Percentiles rank a stretch among this genome's conserved stretches.
These are phyloP conservation scores for Heterobasidion annosum DNA, from an alignment of 1,284 basidiomycete species.

Conservation along the genomic window DNA sequence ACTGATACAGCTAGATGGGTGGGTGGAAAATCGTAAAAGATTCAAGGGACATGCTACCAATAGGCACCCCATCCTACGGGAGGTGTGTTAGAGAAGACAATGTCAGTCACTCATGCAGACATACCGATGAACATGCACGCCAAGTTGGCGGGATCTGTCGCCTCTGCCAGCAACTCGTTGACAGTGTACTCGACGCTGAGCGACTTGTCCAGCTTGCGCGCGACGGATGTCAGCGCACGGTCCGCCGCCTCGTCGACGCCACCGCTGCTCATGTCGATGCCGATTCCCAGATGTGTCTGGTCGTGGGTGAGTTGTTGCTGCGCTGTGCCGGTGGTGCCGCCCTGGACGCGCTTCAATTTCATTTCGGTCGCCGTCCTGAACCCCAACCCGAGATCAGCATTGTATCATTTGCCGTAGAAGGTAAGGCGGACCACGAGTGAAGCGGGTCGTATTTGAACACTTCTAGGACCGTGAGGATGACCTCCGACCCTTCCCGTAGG, in stretches of 20 bases:
- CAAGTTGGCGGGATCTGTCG: slow-evolving; percentile 72
- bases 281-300: slow-evolving; percentile 28
- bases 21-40: not conserved
- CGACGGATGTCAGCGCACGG: slow-evolving; percentile 74
- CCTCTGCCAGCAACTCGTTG: slow-evolving; percentile 88
- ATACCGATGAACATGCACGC: slow-evolving; percentile 72
- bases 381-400: not conserved
- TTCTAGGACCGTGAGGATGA: slow-evolving; percentile 92
- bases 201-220: slow-evolving; percentile 74
- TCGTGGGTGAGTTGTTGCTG: slow-evolving; percentile 12
- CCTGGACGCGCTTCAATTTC: slow-evolving; percentile 57
- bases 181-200: slow-evolving; percentile 91
- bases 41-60: not conserved
- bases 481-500: slow-evolving; percentile 74
- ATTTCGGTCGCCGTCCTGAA: slow-evolving; percentile 66
- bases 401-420: not conserved
- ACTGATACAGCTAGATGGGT: not conserved
- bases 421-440: slow-evolving; percentile 68
- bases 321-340: slow-evolving; percentile 9
- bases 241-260: slow-evolving; percentile 83
- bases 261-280: slow-evolving; percentile 53
- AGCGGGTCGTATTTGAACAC: slow-evolving; percentile 97
- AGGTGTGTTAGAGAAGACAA: not conserved
- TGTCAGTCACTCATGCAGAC: slow-evolving; percentile 12
- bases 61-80: slow-evolving; percentile 9